A percentile compares a stretch with the other conserved stretches of the same genome.
These are phyloP conservation scores for Phytophthora multivora DNA, from an alignment of 352 stramenopile species.

Conservation along the genomic window DNA sequence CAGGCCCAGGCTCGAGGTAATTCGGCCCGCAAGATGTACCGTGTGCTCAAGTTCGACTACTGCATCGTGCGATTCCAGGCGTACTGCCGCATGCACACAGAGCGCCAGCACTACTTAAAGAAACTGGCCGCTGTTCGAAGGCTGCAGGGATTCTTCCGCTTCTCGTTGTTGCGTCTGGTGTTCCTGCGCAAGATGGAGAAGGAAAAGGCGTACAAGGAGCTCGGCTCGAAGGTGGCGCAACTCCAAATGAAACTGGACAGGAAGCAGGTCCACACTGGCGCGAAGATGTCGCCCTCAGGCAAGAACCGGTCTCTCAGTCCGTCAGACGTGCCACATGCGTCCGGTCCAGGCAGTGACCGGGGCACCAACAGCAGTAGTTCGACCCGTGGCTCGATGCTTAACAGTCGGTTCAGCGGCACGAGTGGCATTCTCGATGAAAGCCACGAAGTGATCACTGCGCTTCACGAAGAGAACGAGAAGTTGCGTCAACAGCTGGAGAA, in stretches of 20 bases:
- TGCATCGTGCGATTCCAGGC: conserved; percentile 79
- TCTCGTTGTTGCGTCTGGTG: conserved; percentile 73
- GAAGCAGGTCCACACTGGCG: conserved; percentile 48
- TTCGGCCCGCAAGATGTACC: conserved; percentile 64
- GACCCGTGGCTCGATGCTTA: conserved; percentile 56
- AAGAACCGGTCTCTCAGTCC: conserved; percentile 35
- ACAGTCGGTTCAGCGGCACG: conserved; percentile 60
- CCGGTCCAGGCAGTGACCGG: conserved; percentile 18
- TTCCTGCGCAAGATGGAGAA: conserved; percentile 85
- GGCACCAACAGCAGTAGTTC: conserved; percentile 36
- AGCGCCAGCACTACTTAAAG: conserved; percentile 60
- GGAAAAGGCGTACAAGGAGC: conserved; percentile 75
- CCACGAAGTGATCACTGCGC: conserved; percentile 85
- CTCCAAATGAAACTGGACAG: conserved; percentile 73
- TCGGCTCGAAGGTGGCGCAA: conserved; percentile 75
- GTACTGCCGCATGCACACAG: conserved; percentile 61
- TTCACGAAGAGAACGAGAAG: conserved; percentile 85
- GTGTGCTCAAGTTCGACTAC: conserved; percentile 78
- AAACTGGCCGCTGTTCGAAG: conserved; percentile 48
- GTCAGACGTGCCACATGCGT: conserved; percentile 28
- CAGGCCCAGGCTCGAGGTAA: conserved; percentile 70
- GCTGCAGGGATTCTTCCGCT: conserved; percentile 82
- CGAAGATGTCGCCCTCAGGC: conserved; percentile 51
- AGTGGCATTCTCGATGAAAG: conserved; percentile 86
- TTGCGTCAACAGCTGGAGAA: conserved; percentile 75